Percentiles rank a stretch among this genome's conserved stretches.
Conservation (phyloP, 2,329 filamentous ascomycete species). For the Claviceps maximensis region DNA sequence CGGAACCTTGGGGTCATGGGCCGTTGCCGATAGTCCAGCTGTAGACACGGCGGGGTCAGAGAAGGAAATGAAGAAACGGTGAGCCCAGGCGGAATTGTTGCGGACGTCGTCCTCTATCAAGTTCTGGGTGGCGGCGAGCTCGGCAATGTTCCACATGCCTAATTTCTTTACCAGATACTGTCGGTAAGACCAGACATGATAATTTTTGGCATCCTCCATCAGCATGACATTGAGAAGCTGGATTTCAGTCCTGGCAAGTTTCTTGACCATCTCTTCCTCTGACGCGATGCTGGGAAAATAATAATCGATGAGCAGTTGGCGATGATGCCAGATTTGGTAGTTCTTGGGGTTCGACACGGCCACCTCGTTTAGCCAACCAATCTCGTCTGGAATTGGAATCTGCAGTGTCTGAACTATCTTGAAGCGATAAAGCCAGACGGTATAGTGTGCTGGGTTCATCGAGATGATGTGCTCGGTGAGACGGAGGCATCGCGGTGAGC, state of each 20-base stretch:
- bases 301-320: constrained; percentile 50
- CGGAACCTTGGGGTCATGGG: constrained; percentile 43
- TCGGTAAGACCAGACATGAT: constrained; percentile 95
- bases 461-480: constrained; percentile 83
- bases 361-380: constrained; percentile 75
- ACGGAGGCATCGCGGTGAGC: constrained; percentile 61
- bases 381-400: constrained; percentile 54
- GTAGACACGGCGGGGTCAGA: constrained; percentile 42
- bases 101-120: constrained; percentile 71
- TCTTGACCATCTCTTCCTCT: constrained; percentile 41
- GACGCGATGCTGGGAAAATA: constrained; percentile 46
- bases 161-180: constrained; percentile 54
- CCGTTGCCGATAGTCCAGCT: constrained; percentile 32
- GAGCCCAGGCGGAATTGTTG: constrained; percentile 97
- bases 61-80: constrained; percentile 90
- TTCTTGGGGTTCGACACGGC: constrained; percentile 84
- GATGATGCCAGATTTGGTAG: constrained; percentile 91
- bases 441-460: constrained; percentile 96
- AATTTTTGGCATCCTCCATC: constrained; percentile 82
- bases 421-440: constrained; percentile 93
- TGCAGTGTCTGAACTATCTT: constrained; percentile 57
- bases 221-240: constrained; percentile 73
- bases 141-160: constrained; percentile 56
- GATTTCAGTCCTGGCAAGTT: constrained; percentile 51
- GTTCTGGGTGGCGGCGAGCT: constrained; percentile 58